These are phyloP conservation scores for Metschnikowia aberdeeniae DNA, from an alignment of 805 yeast species.

Conservation along the genomic window DNA sequence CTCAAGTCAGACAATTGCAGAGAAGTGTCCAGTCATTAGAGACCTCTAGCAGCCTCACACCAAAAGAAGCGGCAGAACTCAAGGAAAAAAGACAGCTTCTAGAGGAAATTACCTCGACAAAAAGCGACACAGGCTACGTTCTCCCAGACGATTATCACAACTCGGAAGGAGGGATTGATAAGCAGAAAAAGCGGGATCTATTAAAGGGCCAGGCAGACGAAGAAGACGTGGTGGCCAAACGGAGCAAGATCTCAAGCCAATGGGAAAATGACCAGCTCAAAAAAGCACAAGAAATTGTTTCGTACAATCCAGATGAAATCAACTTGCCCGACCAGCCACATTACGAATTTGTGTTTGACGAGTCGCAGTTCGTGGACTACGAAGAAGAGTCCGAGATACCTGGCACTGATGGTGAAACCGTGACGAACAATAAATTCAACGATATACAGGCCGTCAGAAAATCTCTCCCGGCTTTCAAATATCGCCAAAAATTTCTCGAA, in stretches of 20 bases:
- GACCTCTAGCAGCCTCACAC: constrained; percentile 8
- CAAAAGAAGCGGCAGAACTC: constrained; percentile 11
- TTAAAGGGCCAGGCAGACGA: constrained; percentile 28
- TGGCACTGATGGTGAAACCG: constrained; percentile 24
- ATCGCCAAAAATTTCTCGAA: constrained; percentile 53
- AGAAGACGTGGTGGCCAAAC: constrained; percentile 19
- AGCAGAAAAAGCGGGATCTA: constrained; percentile 49
- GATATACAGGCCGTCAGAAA: constrained; percentile 50
- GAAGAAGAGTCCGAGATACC: constrained; percentile 35
- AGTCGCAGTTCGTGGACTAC: constrained; percentile 56
- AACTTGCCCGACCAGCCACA: constrained; percentile 39
- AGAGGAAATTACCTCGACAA: constrained; percentile 1
- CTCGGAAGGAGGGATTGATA: constrained; percentile 49
- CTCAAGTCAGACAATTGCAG: constrained; percentile 1
- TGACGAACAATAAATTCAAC: constrained; percentile 3
- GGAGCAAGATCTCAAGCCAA: constrained; percentile 23
- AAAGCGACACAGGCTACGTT: neutral
- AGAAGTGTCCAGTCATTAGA: constrained; percentile 3
- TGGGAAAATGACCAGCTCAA: constrained; percentile 56
- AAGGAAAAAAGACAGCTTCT: constrained; percentile 12
- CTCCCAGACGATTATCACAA: constrained; percentile 58
- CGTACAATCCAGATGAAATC: constrained; percentile 35
- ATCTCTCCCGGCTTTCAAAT: constrained; percentile 72
- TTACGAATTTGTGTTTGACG: constrained; percentile 76
- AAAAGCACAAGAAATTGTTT: constrained; percentile 31